phyloP scores from a whole-genome alignment of 306 rosid species.

The peach (Prunus persica) region DNA sequence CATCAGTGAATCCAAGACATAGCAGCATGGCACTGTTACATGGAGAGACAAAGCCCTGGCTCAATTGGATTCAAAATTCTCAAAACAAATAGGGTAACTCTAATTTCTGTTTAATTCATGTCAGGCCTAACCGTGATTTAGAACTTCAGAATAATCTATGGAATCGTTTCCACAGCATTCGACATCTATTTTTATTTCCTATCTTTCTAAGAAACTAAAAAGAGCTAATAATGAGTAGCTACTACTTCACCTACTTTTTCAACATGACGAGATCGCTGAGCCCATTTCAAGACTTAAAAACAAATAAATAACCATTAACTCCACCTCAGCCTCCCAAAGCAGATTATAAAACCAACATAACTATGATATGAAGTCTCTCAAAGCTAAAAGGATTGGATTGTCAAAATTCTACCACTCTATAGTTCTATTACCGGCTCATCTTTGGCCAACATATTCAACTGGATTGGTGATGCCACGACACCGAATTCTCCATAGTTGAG shows the following conservation, averaged over 20 bases:
- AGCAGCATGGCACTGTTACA: not conserved
- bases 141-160: not conserved
- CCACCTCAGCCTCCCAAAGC: not conserved
- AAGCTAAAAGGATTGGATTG: not conserved
- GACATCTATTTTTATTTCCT: not conserved
- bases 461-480: not conserved
- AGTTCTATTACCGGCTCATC: not conserved
- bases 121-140: not conserved
- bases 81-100: not conserved
- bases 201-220: not conserved
- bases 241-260: not conserved
- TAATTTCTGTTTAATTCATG: not conserved
- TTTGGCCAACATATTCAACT: not conserved
- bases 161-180: not conserved
- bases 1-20: slow-evolving; percentile 20
- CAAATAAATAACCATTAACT: not conserved
- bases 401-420: not conserved
- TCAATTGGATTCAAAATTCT: slow-evolving; percentile 3
- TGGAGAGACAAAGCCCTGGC: slow-evolving; percentile 16
- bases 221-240: not conserved
- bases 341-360: not conserved
- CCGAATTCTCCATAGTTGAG: not conserved
- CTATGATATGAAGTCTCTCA: not conserved
- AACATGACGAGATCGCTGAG: not conserved
- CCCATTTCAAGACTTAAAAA: not conserved